These are phyloP conservation scores for Stenogyne calaminthoides DNA, from an alignment of 305 asterid species.

Conservation along the genomic window DNA sequence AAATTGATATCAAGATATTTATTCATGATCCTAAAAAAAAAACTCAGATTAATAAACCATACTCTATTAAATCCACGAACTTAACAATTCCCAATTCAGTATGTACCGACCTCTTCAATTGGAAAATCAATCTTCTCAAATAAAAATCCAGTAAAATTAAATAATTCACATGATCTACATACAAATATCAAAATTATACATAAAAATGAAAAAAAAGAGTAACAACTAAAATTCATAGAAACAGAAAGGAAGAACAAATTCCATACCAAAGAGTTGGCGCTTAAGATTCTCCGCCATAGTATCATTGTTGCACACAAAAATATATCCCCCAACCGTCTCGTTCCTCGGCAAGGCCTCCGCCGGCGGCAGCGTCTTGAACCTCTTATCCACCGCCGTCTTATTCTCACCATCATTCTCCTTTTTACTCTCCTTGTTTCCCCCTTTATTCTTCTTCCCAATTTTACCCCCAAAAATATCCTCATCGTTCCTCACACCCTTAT, in stretches of 20 bases:
- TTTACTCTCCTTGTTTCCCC: constrained; percentile 46
- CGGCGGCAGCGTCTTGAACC: constrained; percentile 95
- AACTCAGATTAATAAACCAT: too few species aligned
- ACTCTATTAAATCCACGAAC: too few species aligned
- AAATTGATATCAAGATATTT: background rate
- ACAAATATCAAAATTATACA: background rate
- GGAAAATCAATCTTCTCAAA: background rate
- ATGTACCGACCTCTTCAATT: background rate
- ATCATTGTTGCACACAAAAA: constrained; percentile 97
- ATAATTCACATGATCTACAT: background rate
- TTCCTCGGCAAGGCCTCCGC: constrained; percentile 91
- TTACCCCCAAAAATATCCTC: constrained; percentile 57
- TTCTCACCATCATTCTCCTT: constrained; percentile 51
- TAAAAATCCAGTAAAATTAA: background rate
- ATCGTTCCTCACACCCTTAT: constrained; percentile 48
- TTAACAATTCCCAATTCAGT: too few species aligned
- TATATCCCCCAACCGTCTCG: constrained; percentile 94
- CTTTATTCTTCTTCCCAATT: constrained; percentile 66
- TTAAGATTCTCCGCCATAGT: constrained; percentile 97
- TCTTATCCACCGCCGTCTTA: constrained; percentile 65
- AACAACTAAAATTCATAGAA: background rate
- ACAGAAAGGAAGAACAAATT: background rate
- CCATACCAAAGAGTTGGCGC: constrained; percentile 88
- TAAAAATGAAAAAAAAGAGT: background rate
- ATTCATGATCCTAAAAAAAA: background rate